phyloP scores from a whole-genome alignment of 345 rosid genomes.

The Populus tremula region DNA sequence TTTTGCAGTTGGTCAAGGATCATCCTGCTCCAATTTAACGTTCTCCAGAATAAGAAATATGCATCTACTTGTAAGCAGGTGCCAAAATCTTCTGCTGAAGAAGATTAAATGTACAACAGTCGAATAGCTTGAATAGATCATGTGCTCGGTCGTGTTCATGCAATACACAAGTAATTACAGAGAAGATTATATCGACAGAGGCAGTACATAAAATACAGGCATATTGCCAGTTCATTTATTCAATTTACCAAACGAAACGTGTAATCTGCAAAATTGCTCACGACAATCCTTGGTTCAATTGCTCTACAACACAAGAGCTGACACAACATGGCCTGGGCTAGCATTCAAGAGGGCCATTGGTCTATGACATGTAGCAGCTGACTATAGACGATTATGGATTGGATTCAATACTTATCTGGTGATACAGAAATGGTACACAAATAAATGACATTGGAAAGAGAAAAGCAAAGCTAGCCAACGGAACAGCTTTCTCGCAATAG shows the following conservation, averaged over 20 bases:
- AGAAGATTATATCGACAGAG: not conserved
- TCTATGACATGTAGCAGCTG: too few relatives aligned
- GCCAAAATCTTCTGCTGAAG: not conserved
- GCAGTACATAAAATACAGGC: not conserved
- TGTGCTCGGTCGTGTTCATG: not conserved
- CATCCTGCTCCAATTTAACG: not conserved
- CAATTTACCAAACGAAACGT: too few relatives aligned
- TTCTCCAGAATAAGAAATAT: not conserved
- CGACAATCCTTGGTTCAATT: too few relatives aligned
- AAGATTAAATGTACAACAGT: too few relatives aligned
- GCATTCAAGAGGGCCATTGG: too few relatives aligned
- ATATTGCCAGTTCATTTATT: too few relatives aligned
- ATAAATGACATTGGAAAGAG: not conserved
- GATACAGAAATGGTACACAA: not conserved
- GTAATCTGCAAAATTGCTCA: too few relatives aligned
- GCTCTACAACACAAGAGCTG: too few relatives aligned
- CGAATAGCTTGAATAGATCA: not conserved
- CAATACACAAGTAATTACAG: not conserved
- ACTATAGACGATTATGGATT: not conserved
- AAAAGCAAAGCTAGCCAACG: not conserved
- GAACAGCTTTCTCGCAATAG: not conserved
- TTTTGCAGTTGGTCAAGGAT: not conserved
- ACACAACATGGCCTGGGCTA: too few relatives aligned
- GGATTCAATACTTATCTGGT: not conserved
- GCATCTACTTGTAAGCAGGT: not conserved